Conservation (phyloP, 257 asterid genomes). For the Penstemon newberryi region DNA sequence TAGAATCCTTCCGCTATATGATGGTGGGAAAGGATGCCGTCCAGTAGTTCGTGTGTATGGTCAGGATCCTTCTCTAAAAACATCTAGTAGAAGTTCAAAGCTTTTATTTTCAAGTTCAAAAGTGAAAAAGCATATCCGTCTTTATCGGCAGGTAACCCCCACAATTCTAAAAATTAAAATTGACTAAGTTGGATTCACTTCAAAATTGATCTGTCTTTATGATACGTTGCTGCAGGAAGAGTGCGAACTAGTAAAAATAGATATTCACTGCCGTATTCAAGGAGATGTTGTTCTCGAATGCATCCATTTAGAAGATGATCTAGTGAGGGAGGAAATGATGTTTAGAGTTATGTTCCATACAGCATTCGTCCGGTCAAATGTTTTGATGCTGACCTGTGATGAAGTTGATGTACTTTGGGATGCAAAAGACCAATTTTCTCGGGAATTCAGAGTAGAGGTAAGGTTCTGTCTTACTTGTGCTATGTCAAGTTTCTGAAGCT, state of each 20-base stretch:
- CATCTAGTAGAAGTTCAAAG: conserved; percentile 80
- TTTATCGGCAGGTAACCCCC: conserved; percentile 68
- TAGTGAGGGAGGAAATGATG: conserved; percentile 82
- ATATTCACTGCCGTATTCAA: conserved; percentile 71
- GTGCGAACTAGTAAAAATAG: conserved; percentile 76
- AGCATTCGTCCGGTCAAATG: conserved; percentile 83
- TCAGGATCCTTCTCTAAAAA: conserved; percentile 76
- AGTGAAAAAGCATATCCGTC: conserved; percentile 52
- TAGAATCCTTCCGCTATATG: conserved; percentile 65
- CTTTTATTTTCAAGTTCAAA: conserved; percentile 77
- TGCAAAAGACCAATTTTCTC: conserved; percentile 70
- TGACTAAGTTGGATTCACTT: conserved; percentile 16
- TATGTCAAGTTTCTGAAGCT: conserved; percentile 37
- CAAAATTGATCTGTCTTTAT: conserved; percentile 31
- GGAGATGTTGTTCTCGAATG: conserved; percentile 97
- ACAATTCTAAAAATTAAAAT: conserved; percentile 29
- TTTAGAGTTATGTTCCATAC: conserved; percentile 94
- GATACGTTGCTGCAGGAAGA: conserved; percentile 70
- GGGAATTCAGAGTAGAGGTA: conserved; percentile 94
- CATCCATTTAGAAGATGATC: conserved; percentile 84
- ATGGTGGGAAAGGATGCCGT: conserved; percentile 83
- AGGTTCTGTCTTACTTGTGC: conserved; percentile 39
- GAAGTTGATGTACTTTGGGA: conserved; percentile 94
- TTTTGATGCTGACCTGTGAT: conserved; percentile 76
- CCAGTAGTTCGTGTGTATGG: conserved; percentile 90